A percentile compares a stretch with the other conserved stretches of the same genome.
phyloP scores from a whole-genome alignment of 2,329 filamentous ascomycete genomes.

The Penicillium sp. region DNA sequence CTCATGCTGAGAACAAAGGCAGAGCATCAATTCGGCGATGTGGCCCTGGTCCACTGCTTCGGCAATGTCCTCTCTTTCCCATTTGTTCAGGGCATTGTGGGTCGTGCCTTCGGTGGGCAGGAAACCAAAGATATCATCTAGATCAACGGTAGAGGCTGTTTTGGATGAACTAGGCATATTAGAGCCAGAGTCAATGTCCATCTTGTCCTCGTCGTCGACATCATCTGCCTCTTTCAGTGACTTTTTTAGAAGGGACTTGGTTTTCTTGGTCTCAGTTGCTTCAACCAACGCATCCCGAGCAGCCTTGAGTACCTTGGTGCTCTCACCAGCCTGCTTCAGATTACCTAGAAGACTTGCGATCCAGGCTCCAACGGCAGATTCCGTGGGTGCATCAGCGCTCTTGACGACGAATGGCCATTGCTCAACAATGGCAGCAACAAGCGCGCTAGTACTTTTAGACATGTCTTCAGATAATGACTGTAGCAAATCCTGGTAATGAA shows the following conservation, averaged over 20 bases:
- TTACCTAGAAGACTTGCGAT: constrained; percentile 57
- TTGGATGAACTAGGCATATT: not conserved
- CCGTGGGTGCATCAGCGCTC: constrained; percentile 44
- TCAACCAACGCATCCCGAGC: constrained; percentile 46
- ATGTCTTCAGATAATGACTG: constrained; percentile 38
- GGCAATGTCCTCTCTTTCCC: constrained; percentile 73
- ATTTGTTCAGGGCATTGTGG: constrained; percentile 53
- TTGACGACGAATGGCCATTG: constrained; percentile 70
- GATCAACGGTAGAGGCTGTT: constrained; percentile 35
- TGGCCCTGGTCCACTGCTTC: constrained; percentile 77
- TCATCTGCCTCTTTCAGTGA: constrained; percentile 33
- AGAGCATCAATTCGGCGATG: constrained; percentile 65
- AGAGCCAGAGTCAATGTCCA: constrained; percentile 18
- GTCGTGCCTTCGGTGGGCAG: constrained; percentile 45
- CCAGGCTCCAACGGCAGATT: constrained; percentile 54
- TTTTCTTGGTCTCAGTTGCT: constrained; percentile 39
- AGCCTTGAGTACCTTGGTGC: constrained; percentile 43
- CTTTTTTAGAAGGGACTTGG: constrained; percentile 34
- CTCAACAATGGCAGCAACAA: constrained; percentile 69
- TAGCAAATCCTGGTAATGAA: constrained; percentile 68
- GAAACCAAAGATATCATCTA: constrained; percentile 54
- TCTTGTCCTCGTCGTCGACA: constrained; percentile 10
- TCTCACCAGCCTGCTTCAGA: constrained; percentile 54
- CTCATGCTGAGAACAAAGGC: constrained; percentile 70
- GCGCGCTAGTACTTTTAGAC: constrained; percentile 54